A percentile compares a stretch with the other conserved stretches of the same genome.
Evolutionary conservation across 805 yeast genomes (phyloP).

Genomic region (Zygotorulaspora chibaensis): DNA sequence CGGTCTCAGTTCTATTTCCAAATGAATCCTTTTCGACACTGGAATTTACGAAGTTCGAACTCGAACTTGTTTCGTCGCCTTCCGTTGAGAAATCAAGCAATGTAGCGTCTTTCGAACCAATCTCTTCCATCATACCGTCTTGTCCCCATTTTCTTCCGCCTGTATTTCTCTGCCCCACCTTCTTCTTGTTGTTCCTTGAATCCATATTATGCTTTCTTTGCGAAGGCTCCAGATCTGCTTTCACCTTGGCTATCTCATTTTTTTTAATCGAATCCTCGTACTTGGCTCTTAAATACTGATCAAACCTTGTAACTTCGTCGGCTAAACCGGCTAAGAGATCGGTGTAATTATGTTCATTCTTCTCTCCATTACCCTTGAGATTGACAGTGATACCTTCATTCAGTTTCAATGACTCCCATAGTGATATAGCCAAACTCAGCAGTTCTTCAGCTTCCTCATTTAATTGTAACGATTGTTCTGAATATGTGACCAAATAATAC

Average conservation of each 20-base stretch:
- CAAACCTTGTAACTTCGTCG: slow-evolving; percentile 38
- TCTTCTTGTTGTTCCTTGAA: slow-evolving; percentile 13
- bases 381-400: slow-evolving; percentile 32
- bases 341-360: slow-evolving; percentile 29
- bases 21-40: slow-evolving; percentile 34
- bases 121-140: slow-evolving; percentile 53
- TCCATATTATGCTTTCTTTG: slow-evolving; percentile 15
- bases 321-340: slow-evolving; percentile 30
- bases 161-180: slow-evolving; percentile 33
- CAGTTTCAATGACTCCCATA: slow-evolving; percentile 36
- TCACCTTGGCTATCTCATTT: slow-evolving; percentile 2
- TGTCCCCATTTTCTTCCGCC: slow-evolving; percentile 62
- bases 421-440: slow-evolving; percentile 33
- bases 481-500: slow-evolving; percentile 41
- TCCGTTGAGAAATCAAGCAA: slow-evolving; percentile 54
- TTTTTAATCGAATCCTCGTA: slow-evolving; percentile 21
- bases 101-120: slow-evolving; percentile 36
- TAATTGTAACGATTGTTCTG: slow-evolving; percentile 40
- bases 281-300: slow-evolving; percentile 37
- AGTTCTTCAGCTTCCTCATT: slow-evolving; percentile 43
- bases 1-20: slow-evolving; percentile 43
- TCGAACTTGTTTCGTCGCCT: slow-evolving; percentile 15
- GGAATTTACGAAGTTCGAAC: slow-evolving; percentile 4
- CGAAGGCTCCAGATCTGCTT: slow-evolving; percentile 14
- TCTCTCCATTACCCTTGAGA: slow-evolving; percentile 27